Conservation (phyloP, 2,329 filamentous ascomycete genomes). For the Aspergillus felis region DNA sequence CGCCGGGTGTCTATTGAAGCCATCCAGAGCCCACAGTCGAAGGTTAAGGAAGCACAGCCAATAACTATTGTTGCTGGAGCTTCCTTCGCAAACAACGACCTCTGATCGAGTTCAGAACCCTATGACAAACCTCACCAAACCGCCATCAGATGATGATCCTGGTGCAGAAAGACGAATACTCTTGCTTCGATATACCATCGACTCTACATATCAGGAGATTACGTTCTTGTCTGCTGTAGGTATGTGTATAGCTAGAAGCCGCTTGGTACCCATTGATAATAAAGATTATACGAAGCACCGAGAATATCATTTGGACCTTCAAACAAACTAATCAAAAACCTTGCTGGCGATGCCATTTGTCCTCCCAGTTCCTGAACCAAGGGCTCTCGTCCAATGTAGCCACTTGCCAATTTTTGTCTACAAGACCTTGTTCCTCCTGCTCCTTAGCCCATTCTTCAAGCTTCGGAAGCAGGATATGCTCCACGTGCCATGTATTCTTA, state of each 20-base stretch:
- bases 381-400: conserved; percentile 70
- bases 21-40: neutral
- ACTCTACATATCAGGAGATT: neutral
- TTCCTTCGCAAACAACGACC: neutral
- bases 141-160: neutral
- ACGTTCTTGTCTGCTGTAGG: neutral
- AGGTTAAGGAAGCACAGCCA: neutral
- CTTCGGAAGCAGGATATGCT: conserved; percentile 65
- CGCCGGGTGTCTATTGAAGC: neutral
- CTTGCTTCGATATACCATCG: neutral
- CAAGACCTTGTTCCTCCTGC: conserved; percentile 60
- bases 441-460: conserved; percentile 62
- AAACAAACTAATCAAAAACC: conserved; percentile 46
- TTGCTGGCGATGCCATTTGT: conserved; percentile 66
- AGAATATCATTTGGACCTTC: neutral
- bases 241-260: neutral
- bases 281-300: neutral
- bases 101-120: neutral
- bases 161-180: no score
- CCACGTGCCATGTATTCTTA: conserved; percentile 76
- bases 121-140: neutral
- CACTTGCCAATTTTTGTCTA: conserved; percentile 61
- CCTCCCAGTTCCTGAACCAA: conserved; percentile 72
- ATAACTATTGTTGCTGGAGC: neutral
- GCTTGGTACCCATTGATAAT: neutral